phyloP scores from a whole-genome alignment of 192 early-diverging fungal genomes.

The Gigaspora rosea region DNA sequence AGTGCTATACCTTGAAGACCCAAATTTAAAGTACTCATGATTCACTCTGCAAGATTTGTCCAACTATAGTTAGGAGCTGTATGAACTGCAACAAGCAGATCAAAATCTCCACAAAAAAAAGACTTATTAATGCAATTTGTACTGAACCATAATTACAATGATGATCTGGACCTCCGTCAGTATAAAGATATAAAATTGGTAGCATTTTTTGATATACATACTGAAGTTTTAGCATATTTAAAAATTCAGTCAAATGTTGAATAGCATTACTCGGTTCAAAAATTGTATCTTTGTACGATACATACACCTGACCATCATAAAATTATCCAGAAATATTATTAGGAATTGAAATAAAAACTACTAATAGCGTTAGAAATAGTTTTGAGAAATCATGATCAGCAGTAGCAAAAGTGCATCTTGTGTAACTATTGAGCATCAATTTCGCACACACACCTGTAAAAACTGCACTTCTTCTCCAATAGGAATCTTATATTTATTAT shows the following conservation, averaged over 20 bases:
- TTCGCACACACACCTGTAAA: background rate
- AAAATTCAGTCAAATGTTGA: background rate
- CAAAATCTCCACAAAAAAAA: background rate
- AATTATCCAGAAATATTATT: background rate
- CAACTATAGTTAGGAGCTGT: background rate
- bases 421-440: background rate
- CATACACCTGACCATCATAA: background rate
- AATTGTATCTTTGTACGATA: background rate
- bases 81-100: background rate
- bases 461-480: background rate
- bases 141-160: background rate
- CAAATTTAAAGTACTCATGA: slow-evolving; percentile 1
- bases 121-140: slow-evolving; percentile 1
- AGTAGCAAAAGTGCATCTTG: background rate
- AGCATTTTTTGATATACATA: background rate
- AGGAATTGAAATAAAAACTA: background rate
- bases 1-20: background rate
- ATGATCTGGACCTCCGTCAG: background rate
- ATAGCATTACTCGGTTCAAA: background rate
- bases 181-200: background rate
- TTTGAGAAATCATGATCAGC: background rate
- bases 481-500: background rate
- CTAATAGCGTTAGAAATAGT: background rate
- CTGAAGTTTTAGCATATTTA: background rate
- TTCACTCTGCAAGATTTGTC: background rate